Evolutionary conservation across 805 yeast genomes (phyloP), one percentile per base, ranked within the genome.

Genomic region (Candida ficus): DNA sequence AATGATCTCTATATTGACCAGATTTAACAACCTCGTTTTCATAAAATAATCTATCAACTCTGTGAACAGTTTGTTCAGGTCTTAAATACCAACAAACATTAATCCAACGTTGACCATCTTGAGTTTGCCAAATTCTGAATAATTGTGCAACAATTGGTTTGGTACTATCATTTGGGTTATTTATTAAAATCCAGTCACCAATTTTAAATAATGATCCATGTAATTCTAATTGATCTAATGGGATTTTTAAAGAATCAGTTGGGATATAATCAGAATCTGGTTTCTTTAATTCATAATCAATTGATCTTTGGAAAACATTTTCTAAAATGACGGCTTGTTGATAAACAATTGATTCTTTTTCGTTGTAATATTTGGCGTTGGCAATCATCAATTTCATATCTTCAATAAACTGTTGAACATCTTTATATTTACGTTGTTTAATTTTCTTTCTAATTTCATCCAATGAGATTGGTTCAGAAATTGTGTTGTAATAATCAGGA

Each of bases 31-130:
- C 98, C 66, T 93, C 99, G 59, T 93, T 89, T 51, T 83, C 88
- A 64, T 85, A 87, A 61, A 93, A 93, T 41, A 89, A 65, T 56
- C 96, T 72, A 63, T 93, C 98, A 33, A 73, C 83, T 52, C 95
- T 76, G 62, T 93, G 99, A 33, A 93, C 95, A 0, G 99, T 93
- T 71, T 95, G 97, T 61, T 93, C 98, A 1, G 99, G 96, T 52
- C 98, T 78, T 56, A 87, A 83, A 63, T 91, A 93, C 99, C 98
- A 93, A 68, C 98, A 93, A 29, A 87, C 95, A 59, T 93, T 91
- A 57, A 90, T 75, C 79, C 90, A 90, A 45, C 82, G 76, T 53
- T 81, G 80, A 41, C 90, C 95, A 48, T 89, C 95, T 16, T 71
- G 67, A n/a, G 78, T 72, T 44, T 81, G 78, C 99, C 99, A 93